Percentiles rank a stretch among this genome's conserved stretches.
Conservation (phyloP, 2,329 filamentous ascomycete species). For the Harringtonia lauricola region DNA sequence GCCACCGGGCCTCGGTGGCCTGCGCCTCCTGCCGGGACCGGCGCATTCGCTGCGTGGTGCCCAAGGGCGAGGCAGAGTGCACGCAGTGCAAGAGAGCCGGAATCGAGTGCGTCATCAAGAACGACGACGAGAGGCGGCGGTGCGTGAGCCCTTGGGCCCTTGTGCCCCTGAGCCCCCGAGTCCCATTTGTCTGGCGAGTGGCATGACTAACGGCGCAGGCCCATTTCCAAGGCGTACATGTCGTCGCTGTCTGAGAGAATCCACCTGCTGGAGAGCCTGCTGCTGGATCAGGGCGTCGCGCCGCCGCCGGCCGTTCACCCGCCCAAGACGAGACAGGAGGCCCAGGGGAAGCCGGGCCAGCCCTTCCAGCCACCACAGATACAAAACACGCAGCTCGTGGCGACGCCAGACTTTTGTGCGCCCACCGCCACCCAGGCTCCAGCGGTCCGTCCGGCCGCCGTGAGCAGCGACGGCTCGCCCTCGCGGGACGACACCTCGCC, state of each 20-base stretch:
- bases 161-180: too few species aligned
- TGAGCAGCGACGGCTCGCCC: conserved; percentile 6
- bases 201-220: conserved; percentile 23
- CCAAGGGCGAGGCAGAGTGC: conserved; percentile 36
- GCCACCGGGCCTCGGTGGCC: conserved; percentile 40
- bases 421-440: too few species aligned
- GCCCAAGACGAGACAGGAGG: conserved; percentile 36
- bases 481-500: conserved; percentile 6
- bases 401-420: too few species aligned
- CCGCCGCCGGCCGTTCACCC: conserved; percentile 40
- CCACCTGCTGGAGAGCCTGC: conserved; percentile 37
- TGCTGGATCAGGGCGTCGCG: conserved; percentile 35
- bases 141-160: too few species aligned
- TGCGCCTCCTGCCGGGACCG: conserved; percentile 41
- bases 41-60: conserved; percentile 39
- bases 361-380: too few species aligned
- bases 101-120: conserved; percentile 42
- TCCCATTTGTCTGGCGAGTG: too few species aligned
- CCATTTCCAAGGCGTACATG: conserved; percentile 48
- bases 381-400: too few species aligned
- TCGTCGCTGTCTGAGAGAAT: conserved; percentile 44
- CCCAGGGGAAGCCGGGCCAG: too few species aligned
- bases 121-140: conserved; percentile 45
- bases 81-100: conserved; percentile 40
- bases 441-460: not conserved